Evolutionary conservation across 208 protist genomes (phyloP).

Genomic region (Acanthamoeba culbertsoni): DNA sequence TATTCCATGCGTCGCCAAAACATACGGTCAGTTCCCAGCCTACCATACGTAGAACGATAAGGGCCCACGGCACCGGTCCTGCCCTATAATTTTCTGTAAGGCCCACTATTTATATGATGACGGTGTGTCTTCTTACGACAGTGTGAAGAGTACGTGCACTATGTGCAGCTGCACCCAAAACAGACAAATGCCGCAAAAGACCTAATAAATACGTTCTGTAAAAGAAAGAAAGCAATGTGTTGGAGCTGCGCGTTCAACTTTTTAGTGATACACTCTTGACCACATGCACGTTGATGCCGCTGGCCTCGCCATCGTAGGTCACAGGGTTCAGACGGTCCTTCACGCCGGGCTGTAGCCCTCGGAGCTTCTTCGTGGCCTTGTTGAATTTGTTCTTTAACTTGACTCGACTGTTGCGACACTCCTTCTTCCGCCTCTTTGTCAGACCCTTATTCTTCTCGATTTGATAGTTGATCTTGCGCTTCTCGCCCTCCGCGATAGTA

Average conservation of each 20-base stretch:
- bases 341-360: background rate
- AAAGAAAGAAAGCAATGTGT: background rate
- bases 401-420: constrained; percentile 62
- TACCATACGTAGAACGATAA: too few species aligned
- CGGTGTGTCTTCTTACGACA: too few species aligned
- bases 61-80: too few species aligned
- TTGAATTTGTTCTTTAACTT: constrained; percentile 65
- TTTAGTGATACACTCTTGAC: constrained; percentile 52
- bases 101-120: too few species aligned
- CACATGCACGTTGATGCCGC: constrained; percentile 50
- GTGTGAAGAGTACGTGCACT: too few species aligned
- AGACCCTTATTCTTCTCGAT: constrained; percentile 76
- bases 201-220: background rate
- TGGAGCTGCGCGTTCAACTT: background rate
- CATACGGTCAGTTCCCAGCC: background rate
- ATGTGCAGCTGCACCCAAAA: too few species aligned
- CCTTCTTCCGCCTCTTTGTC: constrained; percentile 39
- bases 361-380: constrained; percentile 67
- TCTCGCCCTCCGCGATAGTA: constrained; percentile 51
- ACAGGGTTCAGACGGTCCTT: constrained; percentile 50
- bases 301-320: constrained; percentile 48
- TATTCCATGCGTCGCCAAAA: background rate
- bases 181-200: too few species aligned
- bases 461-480: constrained; percentile 67
- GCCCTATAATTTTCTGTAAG: too few species aligned